Percentiles rank a stretch among this genome's conserved stretches.
phyloP scores from a whole-genome alignment of 2,329 filamentous ascomycete genomes.

The Fusarium hostae region DNA sequence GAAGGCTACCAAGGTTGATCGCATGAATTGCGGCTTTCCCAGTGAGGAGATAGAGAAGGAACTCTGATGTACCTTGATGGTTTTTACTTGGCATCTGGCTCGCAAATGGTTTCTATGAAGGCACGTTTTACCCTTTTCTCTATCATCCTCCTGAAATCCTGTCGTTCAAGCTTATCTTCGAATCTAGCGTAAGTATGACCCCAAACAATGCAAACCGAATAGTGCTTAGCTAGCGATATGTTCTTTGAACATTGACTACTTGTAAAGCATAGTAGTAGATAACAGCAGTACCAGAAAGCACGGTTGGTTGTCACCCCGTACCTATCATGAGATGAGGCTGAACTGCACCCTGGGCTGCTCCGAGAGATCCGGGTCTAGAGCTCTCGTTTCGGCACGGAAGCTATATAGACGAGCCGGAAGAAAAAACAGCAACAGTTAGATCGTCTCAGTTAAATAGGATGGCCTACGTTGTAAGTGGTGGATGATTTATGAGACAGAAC shows the following conservation, averaged over 20 bases:
- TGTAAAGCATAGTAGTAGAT: accelerated
- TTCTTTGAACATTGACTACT: accelerated
- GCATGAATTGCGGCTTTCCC: background rate
- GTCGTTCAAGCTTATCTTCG: background rate
- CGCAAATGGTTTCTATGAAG: accelerated
- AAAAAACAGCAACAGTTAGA: background rate
- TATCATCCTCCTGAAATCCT: background rate
- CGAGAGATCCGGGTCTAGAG: background rate
- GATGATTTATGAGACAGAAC: slow-evolving; percentile 13
- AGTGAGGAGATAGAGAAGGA: background rate
- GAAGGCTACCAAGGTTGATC: background rate
- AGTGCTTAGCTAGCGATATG: background rate
- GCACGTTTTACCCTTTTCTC: background rate
- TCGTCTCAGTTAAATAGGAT: background rate
- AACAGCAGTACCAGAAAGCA: too few relatives aligned
- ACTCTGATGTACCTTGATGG: background rate
- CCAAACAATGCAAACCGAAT: background rate
- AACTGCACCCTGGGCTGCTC: background rate
- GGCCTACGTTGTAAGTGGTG: slow-evolving; percentile 11
- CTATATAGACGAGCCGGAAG: background rate
- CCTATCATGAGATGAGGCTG: background rate
- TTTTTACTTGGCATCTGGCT: background rate
- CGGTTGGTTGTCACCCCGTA: accelerated
- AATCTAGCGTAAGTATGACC: too few relatives aligned
- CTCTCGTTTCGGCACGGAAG: background rate